Percentiles rank a stretch among this genome's conserved stretches.
phyloP scores from a whole-genome alignment of 129 eudicot species.

The Flaveria sonorensis region DNA sequence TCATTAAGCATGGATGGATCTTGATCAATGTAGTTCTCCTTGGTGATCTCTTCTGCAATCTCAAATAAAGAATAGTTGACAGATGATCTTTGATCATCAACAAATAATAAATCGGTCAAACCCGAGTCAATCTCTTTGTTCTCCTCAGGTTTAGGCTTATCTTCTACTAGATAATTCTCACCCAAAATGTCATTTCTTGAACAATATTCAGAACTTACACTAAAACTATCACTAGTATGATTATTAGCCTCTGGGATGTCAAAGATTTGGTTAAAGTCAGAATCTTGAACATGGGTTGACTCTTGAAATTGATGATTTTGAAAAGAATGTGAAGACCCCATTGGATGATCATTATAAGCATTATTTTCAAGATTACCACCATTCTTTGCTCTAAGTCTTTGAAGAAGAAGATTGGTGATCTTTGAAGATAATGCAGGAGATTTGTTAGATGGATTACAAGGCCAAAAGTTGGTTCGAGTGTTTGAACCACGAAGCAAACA shows the following conservation, averaged over 20 bases:
- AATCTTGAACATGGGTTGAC: constrained; percentile 26
- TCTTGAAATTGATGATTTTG: constrained; percentile 32
- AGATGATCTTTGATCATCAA: constrained; percentile 35
- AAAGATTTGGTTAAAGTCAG: constrained; percentile 31
- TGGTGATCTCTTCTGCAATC: constrained; percentile 52
- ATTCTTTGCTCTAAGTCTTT: constrained; percentile 48
- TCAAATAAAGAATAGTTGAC: constrained; percentile 42
- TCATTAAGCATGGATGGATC: constrained; percentile 43
- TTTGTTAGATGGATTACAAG: constrained; percentile 43
- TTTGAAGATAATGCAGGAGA: constrained; percentile 49
- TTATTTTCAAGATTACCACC: constrained; percentile 19
- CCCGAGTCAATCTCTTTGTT: constrained; percentile 35
- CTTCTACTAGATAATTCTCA: constrained; percentile 23
- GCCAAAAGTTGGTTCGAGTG: constrained; percentile 63
- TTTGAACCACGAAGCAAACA: constrained; percentile 63
- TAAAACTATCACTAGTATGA: constrained; percentile 28
- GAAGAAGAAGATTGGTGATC: constrained; percentile 53
- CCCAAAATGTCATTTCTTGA: constrained; percentile 24
- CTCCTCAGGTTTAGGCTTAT: constrained; percentile 29
- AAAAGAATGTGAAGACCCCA: constrained; percentile 26
- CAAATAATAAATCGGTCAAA: constrained; percentile 38
- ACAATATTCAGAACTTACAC: constrained; percentile 27
- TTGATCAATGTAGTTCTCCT: constrained; percentile 30
- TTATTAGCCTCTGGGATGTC: constrained; percentile 31
- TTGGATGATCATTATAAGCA: constrained; percentile 11